Conservation (phyloP, 768 basidiomycete species). For the Lactarius psammicola region DNA sequence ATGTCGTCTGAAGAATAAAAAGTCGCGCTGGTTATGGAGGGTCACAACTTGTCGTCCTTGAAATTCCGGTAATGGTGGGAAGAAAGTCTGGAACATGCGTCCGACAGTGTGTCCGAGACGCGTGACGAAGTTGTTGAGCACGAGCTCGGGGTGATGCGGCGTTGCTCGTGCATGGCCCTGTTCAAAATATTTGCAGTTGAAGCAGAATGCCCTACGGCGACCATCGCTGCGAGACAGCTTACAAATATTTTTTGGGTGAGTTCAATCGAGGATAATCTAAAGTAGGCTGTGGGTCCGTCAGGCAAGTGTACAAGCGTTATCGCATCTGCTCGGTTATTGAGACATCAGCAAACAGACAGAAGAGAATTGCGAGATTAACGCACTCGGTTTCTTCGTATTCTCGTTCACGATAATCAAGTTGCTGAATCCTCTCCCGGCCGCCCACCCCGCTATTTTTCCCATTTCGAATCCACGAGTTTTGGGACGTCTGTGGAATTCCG, state of each 20-base stretch:
- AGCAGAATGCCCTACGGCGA: background rate
- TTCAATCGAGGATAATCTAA: slow-evolving; percentile 87
- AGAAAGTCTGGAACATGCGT: slow-evolving; percentile 93
- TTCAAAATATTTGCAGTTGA: background rate
- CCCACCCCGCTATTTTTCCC: slow-evolving; percentile 91
- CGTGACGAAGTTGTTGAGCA: slow-evolving; percentile 92
- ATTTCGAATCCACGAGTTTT: slow-evolving; percentile 90
- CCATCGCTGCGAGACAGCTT: slow-evolving; percentile 32
- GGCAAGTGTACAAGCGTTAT: slow-evolving; percentile 91
- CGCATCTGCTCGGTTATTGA: slow-evolving; percentile 57
- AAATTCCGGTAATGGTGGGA: slow-evolving; percentile 93
- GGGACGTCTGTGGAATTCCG: slow-evolving; percentile 82
- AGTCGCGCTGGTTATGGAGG: slow-evolving; percentile 95
- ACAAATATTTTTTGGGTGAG: slow-evolving; percentile 86
- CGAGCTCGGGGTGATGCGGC: slow-evolving; percentile 90
- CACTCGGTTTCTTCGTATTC: slow-evolving; percentile 88
- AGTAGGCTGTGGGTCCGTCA: slow-evolving; percentile 90
- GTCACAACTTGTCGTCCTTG: slow-evolving; percentile 97
- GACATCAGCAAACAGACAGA: slow-evolving; percentile 19
- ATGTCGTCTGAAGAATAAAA: slow-evolving; percentile 95
- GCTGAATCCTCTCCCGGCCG: slow-evolving; percentile 81
- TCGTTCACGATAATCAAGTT: slow-evolving; percentile 94
- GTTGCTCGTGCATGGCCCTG: slow-evolving; percentile 93
- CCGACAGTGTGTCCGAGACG: slow-evolving; percentile 91
- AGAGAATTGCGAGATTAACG: slow-evolving; percentile 1